phyloP scores from a whole-genome alignment of 352 stramenopile genomes.

The Phytopythium mirpurense region DNA sequence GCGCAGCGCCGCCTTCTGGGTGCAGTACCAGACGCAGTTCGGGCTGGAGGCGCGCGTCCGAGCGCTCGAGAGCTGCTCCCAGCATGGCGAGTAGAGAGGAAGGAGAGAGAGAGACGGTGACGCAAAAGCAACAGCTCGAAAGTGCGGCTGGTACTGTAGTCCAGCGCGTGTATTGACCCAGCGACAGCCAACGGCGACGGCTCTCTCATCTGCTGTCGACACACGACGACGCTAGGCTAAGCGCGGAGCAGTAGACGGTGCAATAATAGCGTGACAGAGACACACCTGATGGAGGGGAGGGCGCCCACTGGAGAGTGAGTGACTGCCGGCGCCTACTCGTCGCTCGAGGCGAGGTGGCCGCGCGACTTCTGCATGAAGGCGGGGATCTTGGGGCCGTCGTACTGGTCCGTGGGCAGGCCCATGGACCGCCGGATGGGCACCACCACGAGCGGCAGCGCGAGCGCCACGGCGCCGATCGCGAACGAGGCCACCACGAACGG shows the following conservation, averaged over 20 bases:
- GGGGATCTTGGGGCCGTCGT: constrained; percentile 81
- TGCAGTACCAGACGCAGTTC: constrained; percentile 46
- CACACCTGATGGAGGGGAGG: background rate
- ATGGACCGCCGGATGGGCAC: constrained; percentile 82
- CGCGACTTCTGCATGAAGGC: constrained; percentile 71
- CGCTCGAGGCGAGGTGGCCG: constrained; percentile 41
- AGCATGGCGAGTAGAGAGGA: background rate
- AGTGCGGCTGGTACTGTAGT: no score
- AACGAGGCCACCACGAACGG: constrained; percentile 82
- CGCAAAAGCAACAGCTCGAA: no score
- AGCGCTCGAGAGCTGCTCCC: constrained; percentile 11
- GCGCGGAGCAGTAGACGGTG: no score
- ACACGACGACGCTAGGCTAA: no score
- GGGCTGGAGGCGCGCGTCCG: constrained; percentile 17
- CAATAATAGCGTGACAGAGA: no score
- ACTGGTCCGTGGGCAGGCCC: constrained; percentile 84
- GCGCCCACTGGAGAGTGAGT: no score
- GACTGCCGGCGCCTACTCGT: background rate
- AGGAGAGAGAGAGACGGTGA: background rate
- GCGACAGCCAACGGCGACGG: background rate
- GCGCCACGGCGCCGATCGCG: constrained; percentile 63
- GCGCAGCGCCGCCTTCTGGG: constrained; percentile 35
- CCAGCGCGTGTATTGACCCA: background rate
- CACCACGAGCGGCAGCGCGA: constrained; percentile 69
- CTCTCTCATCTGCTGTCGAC: background rate